Evolutionary conservation across 1,284 basidiomycete species (phyloP).

Genomic region (Rhodotorula sp.): DNA sequence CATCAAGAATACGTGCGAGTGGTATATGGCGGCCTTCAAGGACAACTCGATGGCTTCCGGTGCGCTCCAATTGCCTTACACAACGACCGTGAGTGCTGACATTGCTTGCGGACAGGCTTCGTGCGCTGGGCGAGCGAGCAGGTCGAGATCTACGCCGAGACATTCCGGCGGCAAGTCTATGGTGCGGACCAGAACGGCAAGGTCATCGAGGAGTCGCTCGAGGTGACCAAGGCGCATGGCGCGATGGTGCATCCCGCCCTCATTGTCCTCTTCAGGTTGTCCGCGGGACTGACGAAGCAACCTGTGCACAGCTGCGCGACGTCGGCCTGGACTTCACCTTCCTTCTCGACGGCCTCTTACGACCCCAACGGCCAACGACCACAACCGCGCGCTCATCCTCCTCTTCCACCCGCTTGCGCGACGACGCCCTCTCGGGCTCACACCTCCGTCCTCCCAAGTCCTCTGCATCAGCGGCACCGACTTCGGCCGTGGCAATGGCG

Average conservation of each 20-base stretch:
- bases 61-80: slow-evolving; percentile 51
- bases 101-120: slow-evolving; percentile 60
- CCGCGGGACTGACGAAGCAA: not conserved
- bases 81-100: too few species aligned
- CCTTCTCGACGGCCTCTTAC: slow-evolving; percentile 68
- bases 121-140: slow-evolving; percentile 90
- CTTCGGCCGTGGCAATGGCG: slow-evolving; percentile 22
- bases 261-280: not conserved
- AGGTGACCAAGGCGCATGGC: slow-evolving; percentile 72
- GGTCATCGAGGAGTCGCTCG: slow-evolving; percentile 70
- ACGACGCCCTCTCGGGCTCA: slow-evolving; percentile 4
- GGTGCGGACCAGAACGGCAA: slow-evolving; percentile 66
- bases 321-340: slow-evolving; percentile 89
- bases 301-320: slow-evolving; percentile 68
- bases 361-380: slow-evolving; percentile 10
- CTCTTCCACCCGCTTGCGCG: slow-evolving; percentile 6
- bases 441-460: slow-evolving; percentile 7
- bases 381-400: not conserved
- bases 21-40: slow-evolving; percentile 93
- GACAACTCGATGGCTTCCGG: slow-evolving; percentile 90
- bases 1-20: slow-evolving; percentile 93
- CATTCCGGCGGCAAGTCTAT: slow-evolving; percentile 89
- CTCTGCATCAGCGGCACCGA: not conserved
- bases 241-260: slow-evolving; percentile 60
- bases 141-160: slow-evolving; percentile 76